Percentiles rank a stretch among this genome's conserved stretches.
These are phyloP conservation scores for Bryum argenteum DNA, from an alignment of 225 moss, liverwort and hornwort species.

Conservation along the genomic window DNA sequence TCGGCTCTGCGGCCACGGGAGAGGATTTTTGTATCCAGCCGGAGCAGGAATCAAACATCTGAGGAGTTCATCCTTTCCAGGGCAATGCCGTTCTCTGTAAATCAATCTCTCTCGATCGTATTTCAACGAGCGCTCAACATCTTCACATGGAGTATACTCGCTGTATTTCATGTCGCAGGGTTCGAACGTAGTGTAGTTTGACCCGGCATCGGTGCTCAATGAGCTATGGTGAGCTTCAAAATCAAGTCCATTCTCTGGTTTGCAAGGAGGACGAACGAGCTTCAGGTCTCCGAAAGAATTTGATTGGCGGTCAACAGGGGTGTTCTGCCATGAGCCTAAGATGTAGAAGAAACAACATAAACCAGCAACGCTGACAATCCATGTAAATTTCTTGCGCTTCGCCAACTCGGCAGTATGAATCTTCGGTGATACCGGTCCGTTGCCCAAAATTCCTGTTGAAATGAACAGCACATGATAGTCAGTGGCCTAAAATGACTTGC, in stretches of 20 bases:
- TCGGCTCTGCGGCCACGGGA: conserved; percentile 87
- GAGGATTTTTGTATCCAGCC: conserved; percentile 75
- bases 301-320: conserved; percentile 26
- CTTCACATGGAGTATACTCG: conserved; percentile 97
- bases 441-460: conserved; percentile 50
- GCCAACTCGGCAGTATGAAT: conserved; percentile 52
- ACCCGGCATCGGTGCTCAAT: conserved; percentile 42
- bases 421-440: conserved; percentile 56
- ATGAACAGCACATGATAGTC: conserved; percentile 6
- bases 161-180: conserved; percentile 82
- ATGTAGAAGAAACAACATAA: conserved; percentile 75
- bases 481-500: background rate
- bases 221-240: conserved; percentile 73
- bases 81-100: conserved; percentile 94
- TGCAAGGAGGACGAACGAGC: conserved; percentile 44
- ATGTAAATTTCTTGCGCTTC: conserved; percentile 55
- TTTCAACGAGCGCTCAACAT: conserved; percentile 73
- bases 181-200: conserved; percentile 53
- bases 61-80: conserved; percentile 71
- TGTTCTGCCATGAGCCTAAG: conserved; percentile 75
- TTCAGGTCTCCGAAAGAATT: conserved; percentile 39
- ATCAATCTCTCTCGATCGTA: conserved; percentile 73
- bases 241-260: conserved; percentile 49
- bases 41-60: conserved; percentile 91
- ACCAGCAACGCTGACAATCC: conserved; percentile 54